Conservation (phyloP, 2,329 filamentous ascomycete species). For the Onygenales sp. region DNA sequence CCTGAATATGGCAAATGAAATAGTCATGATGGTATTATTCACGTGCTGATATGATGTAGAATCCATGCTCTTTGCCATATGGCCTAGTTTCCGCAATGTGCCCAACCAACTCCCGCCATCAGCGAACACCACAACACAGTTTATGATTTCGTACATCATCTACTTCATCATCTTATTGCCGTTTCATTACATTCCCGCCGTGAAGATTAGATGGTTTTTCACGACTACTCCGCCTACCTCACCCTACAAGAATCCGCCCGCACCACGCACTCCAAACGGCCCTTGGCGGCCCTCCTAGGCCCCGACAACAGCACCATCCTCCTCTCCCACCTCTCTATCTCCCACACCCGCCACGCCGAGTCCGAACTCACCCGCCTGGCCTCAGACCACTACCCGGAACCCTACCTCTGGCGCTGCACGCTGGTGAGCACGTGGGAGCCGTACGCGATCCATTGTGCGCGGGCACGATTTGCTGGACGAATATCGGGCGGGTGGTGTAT, state of each 20-base stretch:
- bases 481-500: not conserved
- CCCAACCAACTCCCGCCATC: too few species aligned
- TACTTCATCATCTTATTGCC: too few species aligned
- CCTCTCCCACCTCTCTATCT: not conserved
- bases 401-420: not conserved
- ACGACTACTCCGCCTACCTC: not conserved
- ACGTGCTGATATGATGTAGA: too few species aligned
- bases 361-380: not conserved
- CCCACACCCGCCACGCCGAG: not conserved
- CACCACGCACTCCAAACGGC: not conserved
- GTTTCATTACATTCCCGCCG: too few species aligned
- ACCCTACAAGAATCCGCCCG: not conserved
- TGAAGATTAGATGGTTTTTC: too few species aligned
- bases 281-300: not conserved
- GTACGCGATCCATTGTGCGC: not conserved
- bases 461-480: not conserved
- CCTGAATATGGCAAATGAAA: too few species aligned
- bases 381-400: not conserved
- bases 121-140: too few species aligned
- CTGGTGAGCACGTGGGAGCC: not conserved
- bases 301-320: not conserved
- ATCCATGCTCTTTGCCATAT: too few species aligned
- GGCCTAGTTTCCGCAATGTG: too few species aligned
- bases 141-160: too few species aligned
- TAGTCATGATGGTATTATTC: too few species aligned